Evolutionary conservation across 163 green algal genomes (phyloP).

Genomic region (Prototheca cutis): DNA sequence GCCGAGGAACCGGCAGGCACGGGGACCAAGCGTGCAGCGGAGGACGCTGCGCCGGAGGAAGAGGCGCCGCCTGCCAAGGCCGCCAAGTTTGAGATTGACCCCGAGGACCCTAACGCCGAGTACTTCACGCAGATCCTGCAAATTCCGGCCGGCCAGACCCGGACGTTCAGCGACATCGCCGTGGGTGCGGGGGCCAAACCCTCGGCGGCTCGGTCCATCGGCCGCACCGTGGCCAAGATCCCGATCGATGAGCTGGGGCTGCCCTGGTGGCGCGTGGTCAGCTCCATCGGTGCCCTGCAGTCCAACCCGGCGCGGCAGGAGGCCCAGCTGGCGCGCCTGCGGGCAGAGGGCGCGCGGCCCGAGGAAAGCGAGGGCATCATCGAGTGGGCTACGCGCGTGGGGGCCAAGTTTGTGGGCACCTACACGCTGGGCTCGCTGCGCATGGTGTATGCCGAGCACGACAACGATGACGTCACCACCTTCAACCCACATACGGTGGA

Average conservation of each 20-base stretch:
- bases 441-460: constrained; percentile 1
- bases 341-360: constrained; percentile 3
- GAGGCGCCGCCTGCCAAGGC: neutral
- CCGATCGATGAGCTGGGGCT: neutral
- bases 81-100: neutral
- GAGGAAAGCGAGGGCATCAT: neutral
- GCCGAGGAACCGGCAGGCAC: too few relatives aligned
- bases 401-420: constrained; percentile 3
- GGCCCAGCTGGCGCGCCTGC: constrained; percentile 1
- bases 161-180: constrained; percentile 2
- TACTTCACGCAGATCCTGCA: constrained; percentile 2
- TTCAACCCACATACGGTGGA: neutral
- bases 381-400: constrained; percentile 2
- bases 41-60: neutral
- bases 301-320: neutral
- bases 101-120: neutral
- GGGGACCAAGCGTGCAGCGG: neutral
- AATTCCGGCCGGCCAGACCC: neutral
- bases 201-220: neutral
- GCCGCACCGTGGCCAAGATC: constrained; percentile 1
- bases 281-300: neutral
- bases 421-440: neutral
- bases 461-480: constrained; percentile 1
- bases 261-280: constrained; percentile 2
- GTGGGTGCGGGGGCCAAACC: neutral